Base-by-base conservation (phyloP, 2,329 filamentous ascomycete species). In the Emmonsia crescens region DNA sequence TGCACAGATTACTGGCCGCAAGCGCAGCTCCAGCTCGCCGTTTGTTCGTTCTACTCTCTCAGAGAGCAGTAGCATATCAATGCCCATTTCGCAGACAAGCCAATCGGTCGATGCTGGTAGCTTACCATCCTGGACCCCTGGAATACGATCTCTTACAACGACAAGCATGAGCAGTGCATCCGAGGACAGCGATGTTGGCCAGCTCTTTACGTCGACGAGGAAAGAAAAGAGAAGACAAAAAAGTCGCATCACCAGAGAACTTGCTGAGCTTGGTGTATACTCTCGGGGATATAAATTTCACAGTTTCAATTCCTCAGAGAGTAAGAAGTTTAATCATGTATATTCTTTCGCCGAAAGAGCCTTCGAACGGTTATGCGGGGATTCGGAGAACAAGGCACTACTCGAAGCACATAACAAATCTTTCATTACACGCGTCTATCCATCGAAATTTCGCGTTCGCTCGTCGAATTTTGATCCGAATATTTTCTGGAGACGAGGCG, bases 401-500 rank as follows among this genome's bases (percentile, higher is more conserved):
- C 82, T 97, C 31, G 88, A 93, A 68, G 86, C 89, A 63, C 94
- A 99, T 80, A 99, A 99, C 74, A 88, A 91, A 80, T 85, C 87
- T 48, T 89, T 92, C 72, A 79, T 96, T 70, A 96, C 96, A 84
- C 88, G 94, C 51, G 91, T 97, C 10, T 99, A 99, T 71, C 94
- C 94, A 6, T 89, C 90, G 60, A 87, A 85, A 44, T 86, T 85
- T 68, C 88, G 94, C 33, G 81, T 97, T 61, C 85, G 85, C 40
- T 97, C 94, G 0, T 90, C 88, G 68, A 99, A 99, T 76, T 97
- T 96, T 70, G 91, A 96, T 69, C 94, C 94, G 0, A 83, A 96
- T 65, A 86, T 88, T 64, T 96, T 94, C 72, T 99, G 94, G 94
- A 87, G 93, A 59, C 87, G 91, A 51, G 94, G 94, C 38, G 94